Evolutionary conservation across 2,329 filamentous ascomycete genomes (phyloP).

Genomic region (Monosporascus sp.): DNA sequence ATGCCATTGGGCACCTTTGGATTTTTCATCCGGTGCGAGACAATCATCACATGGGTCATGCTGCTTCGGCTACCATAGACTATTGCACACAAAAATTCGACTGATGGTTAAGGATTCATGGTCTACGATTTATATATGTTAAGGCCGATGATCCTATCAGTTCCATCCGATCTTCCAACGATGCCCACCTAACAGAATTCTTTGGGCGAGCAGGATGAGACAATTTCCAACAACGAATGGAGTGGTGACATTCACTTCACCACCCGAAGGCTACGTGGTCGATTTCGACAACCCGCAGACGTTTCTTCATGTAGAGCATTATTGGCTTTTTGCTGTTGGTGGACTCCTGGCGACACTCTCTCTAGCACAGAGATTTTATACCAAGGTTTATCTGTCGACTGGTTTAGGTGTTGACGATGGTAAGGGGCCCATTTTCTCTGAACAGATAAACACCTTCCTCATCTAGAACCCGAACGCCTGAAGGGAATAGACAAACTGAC

Average conservation of each 20-base stretch:
- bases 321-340: constrained; percentile 21
- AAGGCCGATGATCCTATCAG: background rate
- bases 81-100: too few species aligned
- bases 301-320: constrained; percentile 17
- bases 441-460: background rate
- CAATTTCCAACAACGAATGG: constrained; percentile 13
- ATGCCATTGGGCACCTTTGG: too few species aligned
- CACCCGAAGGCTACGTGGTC: constrained; percentile 27
- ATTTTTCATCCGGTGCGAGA: too few species aligned
- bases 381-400: constrained; percentile 19
- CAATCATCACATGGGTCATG: too few species aligned
- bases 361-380: constrained; percentile 26
- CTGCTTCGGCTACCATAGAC: too few species aligned
- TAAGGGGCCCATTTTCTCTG: background rate
- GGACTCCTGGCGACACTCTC: constrained; percentile 19
- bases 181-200: background rate
- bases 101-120: too few species aligned
- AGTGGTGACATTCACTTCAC: constrained; percentile 16
- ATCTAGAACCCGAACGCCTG: background rate
- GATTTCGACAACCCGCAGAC: constrained; percentile 28
- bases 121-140: too few species aligned
- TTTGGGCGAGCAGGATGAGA: background rate
- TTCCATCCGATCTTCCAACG: background rate
- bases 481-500: background rate
- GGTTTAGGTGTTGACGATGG: constrained; percentile 12